Evolutionary conservation across 331 rosid species (phyloP).

Genomic region (Saraca asoca): DNA sequence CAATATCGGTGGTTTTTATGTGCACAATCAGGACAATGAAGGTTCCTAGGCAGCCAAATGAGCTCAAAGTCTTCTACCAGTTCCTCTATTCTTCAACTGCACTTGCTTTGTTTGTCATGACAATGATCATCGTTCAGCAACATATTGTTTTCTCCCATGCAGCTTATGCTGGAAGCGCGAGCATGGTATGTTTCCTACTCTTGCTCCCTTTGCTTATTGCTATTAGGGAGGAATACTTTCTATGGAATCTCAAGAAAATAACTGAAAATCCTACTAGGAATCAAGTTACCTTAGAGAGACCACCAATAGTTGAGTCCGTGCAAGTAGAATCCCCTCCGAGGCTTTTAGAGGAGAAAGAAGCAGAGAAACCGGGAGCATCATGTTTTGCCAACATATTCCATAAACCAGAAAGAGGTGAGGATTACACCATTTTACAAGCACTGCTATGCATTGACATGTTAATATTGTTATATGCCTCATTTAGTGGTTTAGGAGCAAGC

Average conservation of each 20-base stretch:
- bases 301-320: conserved; percentile 9
- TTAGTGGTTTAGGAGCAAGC: conserved; percentile 49
- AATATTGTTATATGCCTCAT: conserved; percentile 38
- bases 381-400: conserved; percentile 32
- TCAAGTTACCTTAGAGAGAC: not conserved
- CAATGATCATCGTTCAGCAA: conserved; percentile 35
- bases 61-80: conserved; percentile 46
- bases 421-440: conserved; percentile 49
- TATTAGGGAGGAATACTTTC: conserved; percentile 35
- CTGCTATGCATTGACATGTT: conserved; percentile 43
- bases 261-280: too few species aligned
- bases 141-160: conserved; percentile 32
- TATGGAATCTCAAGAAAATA: conserved; percentile 45
- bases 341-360: not conserved
- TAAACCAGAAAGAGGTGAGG: conserved; percentile 46
- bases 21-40: conserved; percentile 46
- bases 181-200: conserved; percentile 40
- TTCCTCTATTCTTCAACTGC: conserved; percentile 49
- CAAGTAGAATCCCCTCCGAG: not conserved
- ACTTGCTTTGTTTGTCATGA: conserved; percentile 49
- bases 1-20: conserved; percentile 44
- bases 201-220: conserved; percentile 43
- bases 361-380: not conserved
- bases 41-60: conserved; percentile 36
- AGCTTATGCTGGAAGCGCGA: conserved; percentile 40